Evolutionary conservation across 202 grass and related monocot species (phyloP).

Genomic region (Panicum virgatum): DNA sequence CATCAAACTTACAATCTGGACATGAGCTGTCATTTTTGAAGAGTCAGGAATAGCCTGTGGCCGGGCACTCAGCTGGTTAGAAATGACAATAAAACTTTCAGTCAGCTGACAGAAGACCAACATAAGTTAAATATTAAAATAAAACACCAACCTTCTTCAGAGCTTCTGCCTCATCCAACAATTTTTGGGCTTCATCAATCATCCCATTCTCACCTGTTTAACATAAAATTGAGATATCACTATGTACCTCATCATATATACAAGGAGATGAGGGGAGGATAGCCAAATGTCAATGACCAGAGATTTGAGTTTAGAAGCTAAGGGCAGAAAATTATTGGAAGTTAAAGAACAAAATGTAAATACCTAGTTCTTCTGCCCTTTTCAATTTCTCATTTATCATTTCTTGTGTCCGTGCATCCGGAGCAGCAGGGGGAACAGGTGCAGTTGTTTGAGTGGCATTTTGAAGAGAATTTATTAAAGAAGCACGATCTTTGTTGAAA

Average conservation of each 20-base stretch:
- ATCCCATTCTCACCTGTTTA: constrained; percentile 78
- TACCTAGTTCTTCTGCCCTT: constrained; percentile 94
- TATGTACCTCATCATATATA: neutral
- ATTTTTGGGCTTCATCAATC: constrained; percentile 94
- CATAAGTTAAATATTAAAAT: constrained; percentile 26
- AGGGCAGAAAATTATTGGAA: constrained; percentile 14
- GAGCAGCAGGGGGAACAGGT: constrained; percentile 37
- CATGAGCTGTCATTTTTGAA: constrained; percentile 69
- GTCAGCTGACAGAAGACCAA: constrained; percentile 4
- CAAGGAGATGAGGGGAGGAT: neutral
- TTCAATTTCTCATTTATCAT: constrained; percentile 97
- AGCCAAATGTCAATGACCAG: neutral
- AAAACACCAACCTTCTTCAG: constrained; percentile 72
- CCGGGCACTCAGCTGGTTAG: constrained; percentile 58
- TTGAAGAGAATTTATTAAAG: constrained; percentile 63
- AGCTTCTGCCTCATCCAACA: constrained; percentile 97
- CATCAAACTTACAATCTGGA: constrained; percentile 80
- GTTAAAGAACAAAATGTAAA: constrained; percentile 6
- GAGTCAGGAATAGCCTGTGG: constrained; percentile 59
- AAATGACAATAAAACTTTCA: constrained; percentile 14
- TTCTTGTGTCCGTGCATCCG: constrained; percentile 83
- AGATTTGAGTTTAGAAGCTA: neutral
- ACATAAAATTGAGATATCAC: constrained; percentile 30
- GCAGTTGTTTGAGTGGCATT: constrained; percentile 47
- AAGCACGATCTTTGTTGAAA: constrained; percentile 87